Percentiles rank a stretch among this genome's conserved stretches.
Evolutionary conservation across 164 flowering plant genomes (phyloP).

Genomic region (Vitis amurensis): DNA sequence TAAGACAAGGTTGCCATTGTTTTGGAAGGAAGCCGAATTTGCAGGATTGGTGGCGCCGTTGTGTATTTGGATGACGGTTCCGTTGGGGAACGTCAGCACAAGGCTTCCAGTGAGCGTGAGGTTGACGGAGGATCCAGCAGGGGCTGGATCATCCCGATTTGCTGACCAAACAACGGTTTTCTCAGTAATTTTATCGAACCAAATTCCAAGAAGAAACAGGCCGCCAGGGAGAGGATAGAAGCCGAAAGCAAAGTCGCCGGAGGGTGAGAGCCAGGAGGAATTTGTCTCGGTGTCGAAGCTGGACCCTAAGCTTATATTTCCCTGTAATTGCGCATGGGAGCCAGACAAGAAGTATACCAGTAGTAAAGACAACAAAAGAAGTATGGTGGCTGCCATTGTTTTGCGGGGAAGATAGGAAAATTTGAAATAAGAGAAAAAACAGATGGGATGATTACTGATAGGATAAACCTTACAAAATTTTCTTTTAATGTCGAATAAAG

Average conservation of each 20-base stretch:
- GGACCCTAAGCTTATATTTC: conserved; percentile 10
- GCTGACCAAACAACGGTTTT: conserved; percentile 35
- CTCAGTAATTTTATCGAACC: conserved; percentile 30
- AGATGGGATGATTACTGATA: no score
- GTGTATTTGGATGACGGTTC: conserved; percentile 1
- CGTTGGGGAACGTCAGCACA: conserved; percentile 13
- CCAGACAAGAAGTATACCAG: no score
- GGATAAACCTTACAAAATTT: no score
- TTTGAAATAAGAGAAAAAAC: no score
- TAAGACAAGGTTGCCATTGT: conserved; percentile 21
- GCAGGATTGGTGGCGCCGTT: background rate
- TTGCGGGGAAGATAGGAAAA: no score
- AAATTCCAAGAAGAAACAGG: conserved; percentile 28
- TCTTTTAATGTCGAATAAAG: no score
- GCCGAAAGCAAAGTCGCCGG: conserved; percentile 35
- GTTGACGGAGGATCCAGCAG: conserved; percentile 13
- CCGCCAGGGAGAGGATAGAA: conserved; percentile 18
- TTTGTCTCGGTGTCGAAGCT: conserved; percentile 10
- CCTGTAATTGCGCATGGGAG: no score
- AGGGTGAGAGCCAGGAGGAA: conserved; percentile 30
- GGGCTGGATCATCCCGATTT: conserved; percentile 26
- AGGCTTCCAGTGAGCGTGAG: conserved; percentile 15
- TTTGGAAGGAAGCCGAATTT: conserved; percentile 9
- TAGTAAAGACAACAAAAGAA: no score
- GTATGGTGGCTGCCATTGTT: no score